Base-by-base conservation (phyloP, 805 yeast genomes). In the Komagataella kurtzmanii region DNA sequence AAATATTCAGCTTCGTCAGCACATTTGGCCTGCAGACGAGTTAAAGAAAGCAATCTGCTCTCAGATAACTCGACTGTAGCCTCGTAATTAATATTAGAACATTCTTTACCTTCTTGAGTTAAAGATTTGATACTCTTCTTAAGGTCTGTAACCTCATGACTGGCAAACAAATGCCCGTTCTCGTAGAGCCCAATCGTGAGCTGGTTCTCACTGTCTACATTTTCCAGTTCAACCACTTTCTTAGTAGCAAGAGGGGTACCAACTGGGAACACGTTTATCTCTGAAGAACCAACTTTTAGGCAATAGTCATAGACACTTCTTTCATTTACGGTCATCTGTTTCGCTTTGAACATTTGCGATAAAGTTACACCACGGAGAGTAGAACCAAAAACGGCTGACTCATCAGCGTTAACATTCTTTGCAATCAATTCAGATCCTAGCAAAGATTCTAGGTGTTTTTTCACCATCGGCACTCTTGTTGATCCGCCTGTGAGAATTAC, bases 361-460 rank as follows among this genome's bases (percentile, higher is more conserved):
- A 88, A 70, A 49, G 80, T 73, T 45, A 88, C 84, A 18, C 93
- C 98, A 56, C 89, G 77, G 44, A 85, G 70, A n/a, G 96, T 80
- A 2, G 95, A 80, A 49, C 99, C 99, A 59, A 87, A 74, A 12
- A 88, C 96, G 50, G 88, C 88, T 47, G 97, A 82, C 69, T 93
- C 99, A 66, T 93, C 99, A 0, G 99, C 93, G 65, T 93, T 93
- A 47, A 93, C 95, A 50, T 83, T 87, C 65, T 83, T 88, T 19
- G 95, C 75, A 45, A 90, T 72, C 49, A 71, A 62, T 2, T 79
- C 83, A 17, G 78, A 79, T 1, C 84, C 88, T 46, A 83, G 68
- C 47, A 80, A 69, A 2, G 75, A 62, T 1, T 63, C 55, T 53
- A 88, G 68, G 51, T 75, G 77, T 52, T 77, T 74, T 65, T 88